phyloP scores from a whole-genome alignment of 495 filamentous ascomycete species.

The Penicillium malachiteum region DNA sequence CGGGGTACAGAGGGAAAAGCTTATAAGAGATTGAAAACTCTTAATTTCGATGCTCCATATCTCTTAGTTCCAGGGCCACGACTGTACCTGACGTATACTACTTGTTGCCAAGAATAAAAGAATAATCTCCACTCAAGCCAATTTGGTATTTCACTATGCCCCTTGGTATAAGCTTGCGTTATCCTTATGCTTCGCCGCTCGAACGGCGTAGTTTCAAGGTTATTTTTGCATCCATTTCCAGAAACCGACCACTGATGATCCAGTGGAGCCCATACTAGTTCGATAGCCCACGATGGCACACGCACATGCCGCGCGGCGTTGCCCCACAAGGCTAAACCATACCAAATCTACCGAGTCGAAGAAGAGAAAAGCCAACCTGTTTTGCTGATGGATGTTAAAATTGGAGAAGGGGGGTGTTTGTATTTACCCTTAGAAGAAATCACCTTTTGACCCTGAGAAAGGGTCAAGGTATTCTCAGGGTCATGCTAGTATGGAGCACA shows the following conservation, averaged over 20 bases:
- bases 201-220: neutral
- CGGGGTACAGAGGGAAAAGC: neutral
- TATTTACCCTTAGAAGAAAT: too few species aligned
- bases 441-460: too few species aligned
- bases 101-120: neutral
- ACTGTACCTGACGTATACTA: neutral
- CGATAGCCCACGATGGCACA: conserved; percentile 2
- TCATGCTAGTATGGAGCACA: too few species aligned
- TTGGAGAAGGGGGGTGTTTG: too few species aligned
- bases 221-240: conserved; percentile 8
- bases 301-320: conserved; percentile 11
- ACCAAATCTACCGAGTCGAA: too few species aligned
- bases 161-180: neutral
- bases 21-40: neutral
- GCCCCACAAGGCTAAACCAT: conserved; percentile 5
- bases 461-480: too few species aligned
- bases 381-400: too few species aligned
- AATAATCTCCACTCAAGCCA: neutral
- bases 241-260: conserved; percentile 1
- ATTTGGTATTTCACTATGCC: neutral
- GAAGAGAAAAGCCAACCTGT: too few species aligned
- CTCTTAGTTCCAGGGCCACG: neutral
- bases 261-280: neutral
- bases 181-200: neutral
- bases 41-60: neutral